Evolutionary conservation across 352 stramenopile genomes (phyloP), one percentile per base, ranked within the genome.

Genomic region (Lagenidium giganteum): DNA sequence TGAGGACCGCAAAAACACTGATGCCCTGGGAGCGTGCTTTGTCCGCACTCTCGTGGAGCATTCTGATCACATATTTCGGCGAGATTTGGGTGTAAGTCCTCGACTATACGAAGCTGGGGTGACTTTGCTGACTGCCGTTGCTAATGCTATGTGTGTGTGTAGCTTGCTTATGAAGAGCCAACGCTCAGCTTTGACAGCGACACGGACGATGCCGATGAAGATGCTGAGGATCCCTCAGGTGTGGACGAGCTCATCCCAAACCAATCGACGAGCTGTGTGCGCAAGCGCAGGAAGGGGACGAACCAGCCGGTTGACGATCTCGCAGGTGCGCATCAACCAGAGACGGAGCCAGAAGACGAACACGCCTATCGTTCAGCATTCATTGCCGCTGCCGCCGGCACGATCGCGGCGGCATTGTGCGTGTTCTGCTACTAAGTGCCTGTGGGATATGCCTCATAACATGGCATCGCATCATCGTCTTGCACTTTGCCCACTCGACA

Each of bases 61-160:
- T 51, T 66, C 71, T 5, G 65, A 85, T 33, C 75, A 87, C 57
- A 78, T 87, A 45, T 87, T 87, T 35, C 75, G 71, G 36, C 71
- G 70, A 25, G 74, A 84, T 20, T 44, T 67, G 1, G 64, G 67
- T 46, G 70, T 83, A 56, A 26, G 49, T 31, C 8, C 11, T 36
- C 21, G 5, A 21, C 40, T 6, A 25, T 30, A 11, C 16, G 3
- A 3, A 18, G 13, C 27, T 23, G 9, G 22, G 17, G 13, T 39
- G 22, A 24, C 8, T 31, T n/a, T n/a, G n/a, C n/a, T n/a, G n/a
- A n/a, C n/a, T 17, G 8, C 13, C 5, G 12, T 22, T 16, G n/a
- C 13, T 24, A 5, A 6, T 5, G 13, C 21, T 29, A 37, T 30
- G 21, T 32, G 21, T 39, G 2, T 29, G n/a, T 25, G n/a, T n/a